These are phyloP conservation scores for Phaeotremella skinneri DNA, from an alignment of 768 basidiomycete species.

Conservation along the genomic window DNA sequence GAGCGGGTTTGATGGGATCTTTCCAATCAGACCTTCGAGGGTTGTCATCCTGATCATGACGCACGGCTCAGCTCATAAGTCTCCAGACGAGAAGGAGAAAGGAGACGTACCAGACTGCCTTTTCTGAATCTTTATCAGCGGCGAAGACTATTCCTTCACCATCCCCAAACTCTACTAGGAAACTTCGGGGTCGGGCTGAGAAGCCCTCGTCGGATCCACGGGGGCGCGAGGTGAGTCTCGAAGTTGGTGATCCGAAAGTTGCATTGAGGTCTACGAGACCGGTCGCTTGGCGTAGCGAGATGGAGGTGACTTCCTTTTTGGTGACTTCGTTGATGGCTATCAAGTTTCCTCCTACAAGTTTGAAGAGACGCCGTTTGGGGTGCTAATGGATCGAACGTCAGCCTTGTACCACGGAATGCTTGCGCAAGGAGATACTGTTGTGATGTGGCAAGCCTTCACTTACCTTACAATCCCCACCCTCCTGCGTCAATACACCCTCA, in stretches of 20 bases:
- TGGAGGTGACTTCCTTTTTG: conserved; percentile 82
- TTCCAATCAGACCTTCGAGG: conserved; percentile 76
- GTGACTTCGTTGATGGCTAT: conserved; percentile 92
- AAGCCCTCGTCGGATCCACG: conserved; percentile 33
- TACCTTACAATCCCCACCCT: conserved; percentile 87
- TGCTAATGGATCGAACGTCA: too few relatives aligned
- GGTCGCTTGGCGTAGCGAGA: conserved; percentile 80
- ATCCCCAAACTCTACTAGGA: conserved; percentile 69
- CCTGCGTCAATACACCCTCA: conserved; percentile 87
- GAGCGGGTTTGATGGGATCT: conserved; percentile 84
- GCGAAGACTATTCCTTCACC: conserved; percentile 83
- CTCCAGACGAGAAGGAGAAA: not conserved
- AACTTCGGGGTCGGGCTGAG: conserved; percentile 57
- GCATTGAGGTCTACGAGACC: conserved; percentile 71
- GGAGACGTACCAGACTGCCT: conserved; percentile 67
- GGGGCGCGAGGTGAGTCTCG: conserved; percentile 20
- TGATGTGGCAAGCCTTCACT: conserved; percentile 53
- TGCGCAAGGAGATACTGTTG: too few relatives aligned
- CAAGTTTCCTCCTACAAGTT: conserved; percentile 54
- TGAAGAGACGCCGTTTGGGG: conserved; percentile 72
- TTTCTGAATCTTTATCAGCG: conserved; percentile 86
- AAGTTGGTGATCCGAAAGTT: conserved; percentile 20
- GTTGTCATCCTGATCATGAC: conserved; percentile 69
- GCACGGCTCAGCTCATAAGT: conserved; percentile 11
- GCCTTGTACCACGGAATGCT: not conserved